These are phyloP conservation scores for Plasmodium gonderi DNA, from an alignment of 169 alveolate genomes.

Conservation along the genomic window DNA sequence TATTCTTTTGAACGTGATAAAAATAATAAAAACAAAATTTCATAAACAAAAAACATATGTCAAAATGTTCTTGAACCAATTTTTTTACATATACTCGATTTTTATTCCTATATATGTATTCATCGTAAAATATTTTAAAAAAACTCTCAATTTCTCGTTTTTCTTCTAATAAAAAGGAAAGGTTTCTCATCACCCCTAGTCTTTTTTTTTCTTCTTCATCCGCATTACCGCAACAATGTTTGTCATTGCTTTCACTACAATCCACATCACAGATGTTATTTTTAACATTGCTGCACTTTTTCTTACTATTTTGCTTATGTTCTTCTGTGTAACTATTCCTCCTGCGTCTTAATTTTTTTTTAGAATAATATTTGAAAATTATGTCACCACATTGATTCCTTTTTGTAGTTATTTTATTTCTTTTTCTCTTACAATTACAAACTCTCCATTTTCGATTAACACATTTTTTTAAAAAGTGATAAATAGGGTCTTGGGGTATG, in stretches of 20 bases:
- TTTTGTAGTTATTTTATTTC: background rate
- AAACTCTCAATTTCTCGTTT: slow-evolving; percentile 8
- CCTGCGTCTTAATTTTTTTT: background rate
- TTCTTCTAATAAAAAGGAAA: slow-evolving; percentile 16
- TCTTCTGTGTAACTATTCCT: background rate
- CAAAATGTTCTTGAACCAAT: slow-evolving; percentile 38
- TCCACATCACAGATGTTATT: background rate
- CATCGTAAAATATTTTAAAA: slow-evolving; percentile 43
- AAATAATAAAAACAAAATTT: slow-evolving; percentile 44
- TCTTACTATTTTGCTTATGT: background rate
- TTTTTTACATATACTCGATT: slow-evolving; percentile 23
- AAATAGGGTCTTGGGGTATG: background rate
- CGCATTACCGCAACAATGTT: background rate
- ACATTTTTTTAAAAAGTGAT: slow-evolving; percentile 23
- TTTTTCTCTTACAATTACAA: slow-evolving; percentile 2
- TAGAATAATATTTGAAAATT: slow-evolving; percentile 39
- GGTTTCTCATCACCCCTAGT: background rate
- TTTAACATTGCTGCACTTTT: background rate
- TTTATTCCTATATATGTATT: slow-evolving; percentile 51
- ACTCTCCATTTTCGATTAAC: slow-evolving; percentile 36
- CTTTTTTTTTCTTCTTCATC: background rate
- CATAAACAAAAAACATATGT: slow-evolving; percentile 55
- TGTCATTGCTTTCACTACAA: background rate
- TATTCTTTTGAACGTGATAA: background rate
- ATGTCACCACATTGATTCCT: background rate